Conservation (phyloP, 129 eudicot species). For the Flaveria linearis region DNA sequence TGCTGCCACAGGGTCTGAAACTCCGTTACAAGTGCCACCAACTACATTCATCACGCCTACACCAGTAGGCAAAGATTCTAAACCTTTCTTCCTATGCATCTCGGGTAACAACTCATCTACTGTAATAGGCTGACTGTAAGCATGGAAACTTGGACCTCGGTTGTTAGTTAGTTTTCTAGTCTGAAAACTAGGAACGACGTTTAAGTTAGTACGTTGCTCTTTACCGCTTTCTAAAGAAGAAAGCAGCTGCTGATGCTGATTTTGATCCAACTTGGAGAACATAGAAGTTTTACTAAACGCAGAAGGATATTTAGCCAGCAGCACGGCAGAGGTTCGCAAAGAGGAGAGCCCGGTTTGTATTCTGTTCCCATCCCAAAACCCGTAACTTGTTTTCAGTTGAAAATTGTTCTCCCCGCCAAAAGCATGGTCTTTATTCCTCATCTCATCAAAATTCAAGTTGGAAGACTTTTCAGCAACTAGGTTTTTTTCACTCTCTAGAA, state of each 20-base stretch:
- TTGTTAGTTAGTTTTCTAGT: conserved; percentile 44
- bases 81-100: conserved; percentile 50
- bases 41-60: conserved; percentile 2
- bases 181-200: conserved; percentile 41
- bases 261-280: conserved; percentile 41
- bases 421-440: neutral
- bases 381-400: conserved; percentile 44
- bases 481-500: conserved; percentile 23
- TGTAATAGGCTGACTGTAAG: conserved; percentile 51
- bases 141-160: conserved; percentile 38
- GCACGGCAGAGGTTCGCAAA: conserved; percentile 64
- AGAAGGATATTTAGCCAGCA: conserved; percentile 74
- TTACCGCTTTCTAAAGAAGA: conserved; percentile 26
- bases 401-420: conserved; percentile 45
- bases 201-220: conserved; percentile 10
- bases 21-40: conserved; percentile 31
- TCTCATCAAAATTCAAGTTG: conserved; percentile 29
- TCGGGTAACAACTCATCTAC: conserved; percentile 49
- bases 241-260: conserved; percentile 10
- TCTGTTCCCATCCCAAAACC: conserved; percentile 70
- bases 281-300: conserved; percentile 51
- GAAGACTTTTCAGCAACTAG: neutral
- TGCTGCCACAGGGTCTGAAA: conserved; percentile 93
- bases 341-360: conserved; percentile 53
- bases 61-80: conserved; percentile 14